A percentile compares a stretch with the other conserved stretches of the same genome.
Conservation (phyloP, 225 moss, liverwort and hornwort species). For the Bryum argenteum region DNA sequence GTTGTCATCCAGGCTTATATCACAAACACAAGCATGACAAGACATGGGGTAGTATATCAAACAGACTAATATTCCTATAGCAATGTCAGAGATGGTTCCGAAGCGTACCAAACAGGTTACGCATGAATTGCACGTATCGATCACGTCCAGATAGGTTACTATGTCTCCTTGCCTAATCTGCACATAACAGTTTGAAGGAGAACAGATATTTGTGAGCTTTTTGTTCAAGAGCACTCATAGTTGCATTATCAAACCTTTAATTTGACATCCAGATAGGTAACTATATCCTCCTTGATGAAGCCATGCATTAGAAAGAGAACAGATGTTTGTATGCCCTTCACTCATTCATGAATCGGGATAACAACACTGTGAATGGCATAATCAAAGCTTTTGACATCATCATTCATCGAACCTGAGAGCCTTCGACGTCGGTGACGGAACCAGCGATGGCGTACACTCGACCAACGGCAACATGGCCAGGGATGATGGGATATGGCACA, state of each 20-base stretch:
- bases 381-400: not conserved
- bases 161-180: slow-evolving; percentile 67
- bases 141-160: slow-evolving; percentile 81
- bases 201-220: too few species aligned
- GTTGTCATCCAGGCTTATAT: not conserved
- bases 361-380: not conserved
- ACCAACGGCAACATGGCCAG: slow-evolving; percentile 84
- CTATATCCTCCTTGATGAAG: too few species aligned
- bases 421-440: slow-evolving; percentile 57
- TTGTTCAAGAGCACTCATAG: too few species aligned
- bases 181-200: not conserved
- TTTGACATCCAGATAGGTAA: too few species aligned
- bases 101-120: slow-evolving; percentile 71
- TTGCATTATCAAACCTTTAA: too few species aligned
- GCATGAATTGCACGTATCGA: slow-evolving; percentile 82
- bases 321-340: not conserved
- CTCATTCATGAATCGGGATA: not conserved
- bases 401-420: slow-evolving; percentile 50
- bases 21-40: not conserved
- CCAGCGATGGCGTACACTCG: slow-evolving; percentile 57
- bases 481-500: slow-evolving; percentile 82
- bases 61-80: too few species aligned
- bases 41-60: not conserved
- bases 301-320: too few species aligned
- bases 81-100: not conserved